Conservation (phyloP, 164 flowering plant genomes). For the Litsea cubeba region DNA sequence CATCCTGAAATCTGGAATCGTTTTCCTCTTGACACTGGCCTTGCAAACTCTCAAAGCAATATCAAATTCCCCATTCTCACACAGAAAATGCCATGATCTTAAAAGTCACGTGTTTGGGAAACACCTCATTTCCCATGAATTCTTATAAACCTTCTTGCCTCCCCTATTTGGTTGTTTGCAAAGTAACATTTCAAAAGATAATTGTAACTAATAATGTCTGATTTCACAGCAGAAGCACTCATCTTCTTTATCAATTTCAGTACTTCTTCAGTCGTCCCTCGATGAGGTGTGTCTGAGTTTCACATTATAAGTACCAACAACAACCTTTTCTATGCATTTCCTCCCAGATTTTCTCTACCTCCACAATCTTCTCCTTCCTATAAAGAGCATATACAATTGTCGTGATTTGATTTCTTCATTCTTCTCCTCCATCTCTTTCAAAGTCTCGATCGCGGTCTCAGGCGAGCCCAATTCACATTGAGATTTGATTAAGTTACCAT, state of each 20-base stretch:
- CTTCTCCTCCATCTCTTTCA: slow-evolving; percentile 58
- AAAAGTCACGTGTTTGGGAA: slow-evolving; percentile 63
- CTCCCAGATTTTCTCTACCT: slow-evolving; percentile 60
- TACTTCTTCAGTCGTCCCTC: slow-evolving; percentile 42
- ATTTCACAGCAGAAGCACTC: slow-evolving; percentile 42
- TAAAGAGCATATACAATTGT: slow-evolving; percentile 51
- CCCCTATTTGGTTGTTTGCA: slow-evolving; percentile 47
- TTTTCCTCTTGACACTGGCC: slow-evolving; percentile 50
- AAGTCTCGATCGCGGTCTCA: slow-evolving; percentile 33
- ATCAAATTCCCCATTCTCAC: slow-evolving; percentile 38
- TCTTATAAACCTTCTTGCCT: slow-evolving; percentile 57
- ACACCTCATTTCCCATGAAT: slow-evolving; percentile 37
- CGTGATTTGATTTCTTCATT: slow-evolving; percentile 45
- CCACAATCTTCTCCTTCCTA: slow-evolving; percentile 41
- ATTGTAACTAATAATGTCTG: slow-evolving; percentile 59
- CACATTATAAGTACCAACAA: slow-evolving; percentile 54
- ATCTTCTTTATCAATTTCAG: slow-evolving; percentile 61
- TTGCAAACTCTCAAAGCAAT: slow-evolving; percentile 53
- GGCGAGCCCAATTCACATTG: slow-evolving; percentile 44
- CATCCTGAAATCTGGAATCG: slow-evolving; percentile 60
- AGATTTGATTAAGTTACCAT: slow-evolving; percentile 55
- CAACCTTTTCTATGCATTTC: slow-evolving; percentile 52
- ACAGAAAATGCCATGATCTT: slow-evolving; percentile 44
- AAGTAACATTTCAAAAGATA: slow-evolving; percentile 55
- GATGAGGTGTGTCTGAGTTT: slow-evolving; percentile 38